Conservation (phyloP, 2,329 filamentous ascomycete species). For the Gremmenia infestans region DNA sequence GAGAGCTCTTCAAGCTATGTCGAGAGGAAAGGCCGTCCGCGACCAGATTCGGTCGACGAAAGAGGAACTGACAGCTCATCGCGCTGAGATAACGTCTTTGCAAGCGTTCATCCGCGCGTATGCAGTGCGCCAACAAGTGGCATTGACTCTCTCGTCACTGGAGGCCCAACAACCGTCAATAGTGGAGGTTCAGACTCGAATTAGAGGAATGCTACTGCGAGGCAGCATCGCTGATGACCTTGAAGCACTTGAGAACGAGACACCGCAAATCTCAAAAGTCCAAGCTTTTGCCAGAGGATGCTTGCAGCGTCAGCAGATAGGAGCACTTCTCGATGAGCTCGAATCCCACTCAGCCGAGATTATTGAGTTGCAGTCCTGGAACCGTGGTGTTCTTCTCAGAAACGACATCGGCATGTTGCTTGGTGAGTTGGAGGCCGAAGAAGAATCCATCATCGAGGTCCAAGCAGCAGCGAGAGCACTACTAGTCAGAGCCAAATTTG, state of each 20-base stretch:
- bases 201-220: slow-evolving; percentile 58
- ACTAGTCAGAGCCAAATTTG: slow-evolving; percentile 69
- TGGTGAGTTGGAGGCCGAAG: slow-evolving; percentile 73
- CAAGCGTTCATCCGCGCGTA: slow-evolving; percentile 43
- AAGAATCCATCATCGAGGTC: slow-evolving; percentile 68
- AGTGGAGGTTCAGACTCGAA: slow-evolving; percentile 50
- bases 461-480: slow-evolving; percentile 71
- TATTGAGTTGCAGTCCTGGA: slow-evolving; percentile 66
- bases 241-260: slow-evolving; percentile 53
- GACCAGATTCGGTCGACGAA: slow-evolving; percentile 40
- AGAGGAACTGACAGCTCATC: slow-evolving; percentile 48
- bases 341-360: slow-evolving; percentile 63
- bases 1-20: slow-evolving; percentile 40
- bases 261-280: slow-evolving; percentile 52
- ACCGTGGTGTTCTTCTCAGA: slow-evolving; percentile 74
- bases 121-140: slow-evolving; percentile 47
- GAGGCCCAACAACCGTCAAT: slow-evolving; percentile 42
- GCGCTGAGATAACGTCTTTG: slow-evolving; percentile 28
- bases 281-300: slow-evolving; percentile 66
- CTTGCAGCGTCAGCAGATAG: slow-evolving; percentile 55
- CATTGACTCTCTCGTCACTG: slow-evolving; percentile 44
- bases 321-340: slow-evolving; percentile 63
- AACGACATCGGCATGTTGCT: slow-evolving; percentile 69
- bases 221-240: slow-evolving; percentile 44
- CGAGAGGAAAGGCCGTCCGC: slow-evolving; percentile 43